Evolutionary conservation across 345 rosid genomes (phyloP).

Genomic region (Hibiscus tridactylites): DNA sequence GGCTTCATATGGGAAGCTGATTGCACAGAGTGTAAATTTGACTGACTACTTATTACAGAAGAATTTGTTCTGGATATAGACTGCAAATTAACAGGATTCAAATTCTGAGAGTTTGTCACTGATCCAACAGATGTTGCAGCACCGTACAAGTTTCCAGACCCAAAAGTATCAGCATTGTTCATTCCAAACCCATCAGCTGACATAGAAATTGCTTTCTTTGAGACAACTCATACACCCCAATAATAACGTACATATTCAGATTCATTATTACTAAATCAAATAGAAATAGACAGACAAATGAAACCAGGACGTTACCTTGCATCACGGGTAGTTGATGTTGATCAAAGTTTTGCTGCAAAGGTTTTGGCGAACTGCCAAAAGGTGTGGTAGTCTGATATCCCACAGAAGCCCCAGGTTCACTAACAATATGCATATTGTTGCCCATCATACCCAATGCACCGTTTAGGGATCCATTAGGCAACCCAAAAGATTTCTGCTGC

Average conservation of each 20-base stretch:
- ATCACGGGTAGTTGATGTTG: conserved; percentile 54
- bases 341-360: conserved; percentile 53
- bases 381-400: conserved; percentile 40
- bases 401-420: conserved; percentile 48
- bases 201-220: conserved; percentile 12
- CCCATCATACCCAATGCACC: conserved; percentile 58
- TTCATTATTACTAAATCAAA: conserved; percentile 1
- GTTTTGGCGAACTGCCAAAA: no score
- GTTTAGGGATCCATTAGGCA: conserved; percentile 52
- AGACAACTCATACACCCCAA: conserved; percentile 11
- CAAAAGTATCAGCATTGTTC: conserved; percentile 44
- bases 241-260: conserved; percentile 6
- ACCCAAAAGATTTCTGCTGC: conserved; percentile 64
- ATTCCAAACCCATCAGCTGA: conserved; percentile 71
- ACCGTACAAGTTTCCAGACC: conserved; percentile 54
- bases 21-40: conserved; percentile 39
- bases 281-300: conserved; percentile 8
- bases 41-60: conserved; percentile 41
- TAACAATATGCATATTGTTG: conserved; percentile 39
- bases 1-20: conserved; percentile 36
- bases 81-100: conserved; percentile 40
- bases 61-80: conserved; percentile 49
- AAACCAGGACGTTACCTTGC: conserved; percentile 38
- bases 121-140: conserved; percentile 46
- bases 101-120: conserved; percentile 43